Conservation (phyloP, 352 stramenopile species). For the Globisporangium yorkense region DNA sequence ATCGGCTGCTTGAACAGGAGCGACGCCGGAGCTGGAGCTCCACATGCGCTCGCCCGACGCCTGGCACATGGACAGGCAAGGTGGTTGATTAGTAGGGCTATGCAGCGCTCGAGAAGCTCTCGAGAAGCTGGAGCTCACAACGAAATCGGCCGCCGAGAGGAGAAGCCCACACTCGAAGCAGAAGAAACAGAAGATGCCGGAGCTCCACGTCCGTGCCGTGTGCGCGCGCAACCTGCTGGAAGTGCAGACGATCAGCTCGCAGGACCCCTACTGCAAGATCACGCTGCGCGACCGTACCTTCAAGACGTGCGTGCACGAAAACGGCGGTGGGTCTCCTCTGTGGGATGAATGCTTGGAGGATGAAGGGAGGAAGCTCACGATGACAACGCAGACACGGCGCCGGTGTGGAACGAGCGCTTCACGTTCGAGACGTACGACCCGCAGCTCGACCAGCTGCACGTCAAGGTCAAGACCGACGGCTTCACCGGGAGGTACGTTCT, state of each 20-base stretch:
- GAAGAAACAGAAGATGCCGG: constrained; percentile 22
- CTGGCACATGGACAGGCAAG: too few relatives aligned
- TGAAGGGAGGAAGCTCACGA: too few relatives aligned
- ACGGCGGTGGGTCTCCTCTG: constrained; percentile 43
- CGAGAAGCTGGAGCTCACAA: background rate
- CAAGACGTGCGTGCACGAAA: constrained; percentile 79
- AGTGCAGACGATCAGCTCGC: constrained; percentile 80
- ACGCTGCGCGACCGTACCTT: constrained; percentile 50
- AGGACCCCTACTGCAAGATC: constrained; percentile 81
- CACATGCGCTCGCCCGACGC: too few relatives aligned
- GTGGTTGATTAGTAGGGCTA: too few relatives aligned
- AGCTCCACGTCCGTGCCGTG: constrained; percentile 75
- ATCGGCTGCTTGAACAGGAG: too few relatives aligned
- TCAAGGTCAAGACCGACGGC: constrained; percentile 84
- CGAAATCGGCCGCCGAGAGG: background rate
- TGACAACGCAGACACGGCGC: constrained; percentile 39
- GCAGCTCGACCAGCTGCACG: constrained; percentile 63
- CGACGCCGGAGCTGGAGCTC: too few relatives aligned
- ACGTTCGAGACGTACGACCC: constrained; percentile 67
- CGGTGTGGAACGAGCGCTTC: constrained; percentile 82
- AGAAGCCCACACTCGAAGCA: background rate
- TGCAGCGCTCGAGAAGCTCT: too few relatives aligned
- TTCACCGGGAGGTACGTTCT: constrained; percentile 43
- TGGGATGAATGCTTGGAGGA: too few relatives aligned
- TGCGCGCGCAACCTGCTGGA: constrained; percentile 74